Percentiles rank a stretch among this genome's conserved stretches.
phyloP scores from a whole-genome alignment of 2,329 filamentous ascomycete genomes.

The Zasmidium citrigriseum region DNA sequence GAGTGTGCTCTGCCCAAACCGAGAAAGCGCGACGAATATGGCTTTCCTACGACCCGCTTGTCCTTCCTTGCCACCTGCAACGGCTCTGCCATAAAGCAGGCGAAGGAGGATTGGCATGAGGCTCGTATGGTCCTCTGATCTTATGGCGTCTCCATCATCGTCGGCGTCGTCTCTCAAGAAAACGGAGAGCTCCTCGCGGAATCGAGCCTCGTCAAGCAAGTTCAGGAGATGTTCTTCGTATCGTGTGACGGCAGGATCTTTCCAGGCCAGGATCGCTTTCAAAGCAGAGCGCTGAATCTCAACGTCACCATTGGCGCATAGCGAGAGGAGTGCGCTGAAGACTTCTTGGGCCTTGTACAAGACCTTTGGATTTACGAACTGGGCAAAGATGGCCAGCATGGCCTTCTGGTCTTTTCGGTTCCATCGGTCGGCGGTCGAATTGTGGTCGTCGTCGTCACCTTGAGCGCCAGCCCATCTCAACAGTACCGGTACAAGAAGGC shows the following conservation, averaged over 20 bases:
- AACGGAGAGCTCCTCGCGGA: constrained; percentile 90
- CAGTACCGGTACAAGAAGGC: constrained; percentile 81
- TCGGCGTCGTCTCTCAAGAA: constrained; percentile 63
- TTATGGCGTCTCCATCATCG: constrained; percentile 61
- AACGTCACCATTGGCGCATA: constrained; percentile 84
- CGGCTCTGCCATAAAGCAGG: constrained; percentile 84
- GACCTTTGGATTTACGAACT: constrained; percentile 83
- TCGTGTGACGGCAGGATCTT: constrained; percentile 69
- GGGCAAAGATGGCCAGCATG: constrained; percentile 76
- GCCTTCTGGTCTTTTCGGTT: constrained; percentile 78
- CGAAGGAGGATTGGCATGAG: constrained; percentile 86
- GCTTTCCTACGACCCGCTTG: constrained; percentile 75
- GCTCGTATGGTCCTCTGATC: constrained; percentile 70
- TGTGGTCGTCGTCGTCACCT: constrained; percentile 17
- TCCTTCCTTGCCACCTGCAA: constrained; percentile 77
- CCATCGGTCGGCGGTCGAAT: constrained; percentile 51
- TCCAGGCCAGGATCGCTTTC: constrained; percentile 87
- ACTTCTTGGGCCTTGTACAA: constrained; percentile 78
- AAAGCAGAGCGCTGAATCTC: constrained; percentile 86
- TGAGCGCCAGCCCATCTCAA: constrained; percentile 72
- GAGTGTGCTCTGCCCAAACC: constrained; percentile 72
- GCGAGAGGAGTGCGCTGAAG: constrained; percentile 69
- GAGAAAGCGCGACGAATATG: constrained; percentile 75
- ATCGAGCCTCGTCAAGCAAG: constrained; percentile 84
- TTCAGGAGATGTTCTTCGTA: constrained; percentile 87